phyloP scores from a whole-genome alignment of 148 eudicot species.

The Rhododendron griersonianum region DNA sequence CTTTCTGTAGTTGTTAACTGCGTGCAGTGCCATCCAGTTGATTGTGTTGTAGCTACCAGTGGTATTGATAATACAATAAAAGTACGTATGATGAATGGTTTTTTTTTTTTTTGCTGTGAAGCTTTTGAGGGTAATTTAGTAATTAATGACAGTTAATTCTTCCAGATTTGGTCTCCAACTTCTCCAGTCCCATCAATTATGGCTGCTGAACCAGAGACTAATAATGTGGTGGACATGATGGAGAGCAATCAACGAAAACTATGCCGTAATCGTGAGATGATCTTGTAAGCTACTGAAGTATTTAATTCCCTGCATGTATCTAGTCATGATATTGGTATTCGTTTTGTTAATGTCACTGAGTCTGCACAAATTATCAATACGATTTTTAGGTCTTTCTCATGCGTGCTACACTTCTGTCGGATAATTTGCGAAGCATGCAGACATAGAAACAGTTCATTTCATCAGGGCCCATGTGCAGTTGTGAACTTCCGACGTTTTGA shows the following conservation, averaged over 20 bases:
- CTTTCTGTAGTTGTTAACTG: slow-evolving; percentile 80
- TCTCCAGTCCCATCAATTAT: slow-evolving; percentile 65
- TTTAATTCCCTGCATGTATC: neutral
- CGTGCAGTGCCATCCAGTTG: slow-evolving; percentile 92
- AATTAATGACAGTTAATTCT: slow-evolving; percentile 6
- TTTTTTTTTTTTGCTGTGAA: neutral
- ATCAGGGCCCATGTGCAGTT: neutral
- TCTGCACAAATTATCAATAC: neutral
- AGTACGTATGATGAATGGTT: slow-evolving; percentile 38
- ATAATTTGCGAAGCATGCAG: neutral
- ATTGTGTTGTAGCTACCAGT: slow-evolving; percentile 87
- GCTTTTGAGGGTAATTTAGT: neutral
- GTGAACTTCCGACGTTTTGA: neutral
- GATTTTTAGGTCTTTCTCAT: neutral
- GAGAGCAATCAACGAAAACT: slow-evolving; percentile 77
- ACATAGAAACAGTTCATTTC: neutral
- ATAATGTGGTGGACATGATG: slow-evolving; percentile 66
- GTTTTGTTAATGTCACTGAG: neutral
- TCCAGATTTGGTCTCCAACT: slow-evolving; percentile 88
- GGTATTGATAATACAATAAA: slow-evolving; percentile 92
- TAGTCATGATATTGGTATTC: neutral
- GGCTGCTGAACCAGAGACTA: slow-evolving; percentile 63
- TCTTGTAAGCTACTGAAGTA: slow-evolving; percentile 47
- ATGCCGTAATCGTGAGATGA: slow-evolving; percentile 64
- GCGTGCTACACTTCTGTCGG: neutral